Evolutionary conservation across 352 stramenopile genomes (phyloP).

Genomic region (Chrysophaeum taylorii): DNA sequence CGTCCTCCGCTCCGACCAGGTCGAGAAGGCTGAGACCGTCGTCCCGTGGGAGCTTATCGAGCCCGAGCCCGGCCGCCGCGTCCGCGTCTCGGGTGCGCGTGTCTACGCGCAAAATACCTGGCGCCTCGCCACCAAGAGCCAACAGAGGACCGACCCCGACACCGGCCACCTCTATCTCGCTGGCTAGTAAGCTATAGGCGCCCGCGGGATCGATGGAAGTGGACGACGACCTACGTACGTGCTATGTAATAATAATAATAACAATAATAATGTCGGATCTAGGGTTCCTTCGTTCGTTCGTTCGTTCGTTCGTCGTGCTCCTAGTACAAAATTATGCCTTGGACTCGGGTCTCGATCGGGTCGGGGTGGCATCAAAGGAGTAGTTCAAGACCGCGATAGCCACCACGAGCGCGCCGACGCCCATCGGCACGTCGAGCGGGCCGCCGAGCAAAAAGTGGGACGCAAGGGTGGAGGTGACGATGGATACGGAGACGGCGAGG

Average conservation of each 20-base stretch:
- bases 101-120: constrained; percentile 7
- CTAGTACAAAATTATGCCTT: neutral
- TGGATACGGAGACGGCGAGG: constrained; percentile 37
- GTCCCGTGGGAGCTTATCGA: constrained; percentile 32
- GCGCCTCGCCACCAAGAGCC: neutral
- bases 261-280: neutral
- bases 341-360: too few relatives aligned
- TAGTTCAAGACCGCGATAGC: constrained; percentile 54
- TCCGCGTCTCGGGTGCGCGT: neutral
- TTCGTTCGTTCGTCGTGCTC: neutral
- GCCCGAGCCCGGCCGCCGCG: neutral
- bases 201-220: neutral
- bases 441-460: constrained; percentile 41
- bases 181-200: neutral
- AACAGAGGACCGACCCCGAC: neutral
- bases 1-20: constrained; percentile 35
- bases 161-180: neutral
- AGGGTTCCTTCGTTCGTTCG: neutral
- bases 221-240: neutral
- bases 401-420: constrained; percentile 7
- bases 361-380: constrained; percentile 46
- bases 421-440: constrained; percentile 21
- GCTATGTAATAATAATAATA: neutral
- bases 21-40: constrained; percentile 24
- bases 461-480: constrained; percentile 32